phyloP scores from a whole-genome alignment of 345 rosid genomes.

The Atalantia buxifolia region DNA sequence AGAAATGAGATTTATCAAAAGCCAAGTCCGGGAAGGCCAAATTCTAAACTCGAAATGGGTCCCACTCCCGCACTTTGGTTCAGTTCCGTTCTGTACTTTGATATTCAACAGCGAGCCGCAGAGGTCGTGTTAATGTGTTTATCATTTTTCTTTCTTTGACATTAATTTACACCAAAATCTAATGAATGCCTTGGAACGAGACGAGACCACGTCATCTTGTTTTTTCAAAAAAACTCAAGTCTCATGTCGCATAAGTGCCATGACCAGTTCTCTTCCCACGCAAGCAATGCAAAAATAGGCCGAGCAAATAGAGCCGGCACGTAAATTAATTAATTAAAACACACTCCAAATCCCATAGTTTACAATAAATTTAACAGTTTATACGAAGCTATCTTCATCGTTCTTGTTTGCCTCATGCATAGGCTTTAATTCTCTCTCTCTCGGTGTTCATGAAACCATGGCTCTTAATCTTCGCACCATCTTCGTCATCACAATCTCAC shows the following conservation, averaged over 20 bases:
- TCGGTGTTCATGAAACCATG: conserved; percentile 7
- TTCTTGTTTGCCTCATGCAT: neutral
- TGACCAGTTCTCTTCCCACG: conserved; percentile 11
- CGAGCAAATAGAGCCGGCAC: conserved; percentile 17
- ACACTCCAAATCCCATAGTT: neutral
- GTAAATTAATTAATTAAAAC: neutral
- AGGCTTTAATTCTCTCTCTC: neutral
- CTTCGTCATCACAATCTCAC: neutral
- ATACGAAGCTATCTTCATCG: neutral
- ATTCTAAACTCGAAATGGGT: too few relatives aligned
- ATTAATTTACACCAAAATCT: too few relatives aligned
- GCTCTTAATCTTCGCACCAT: neutral
- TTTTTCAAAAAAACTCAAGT: too few relatives aligned
- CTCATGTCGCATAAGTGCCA: neutral
- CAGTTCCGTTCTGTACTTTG: too few relatives aligned
- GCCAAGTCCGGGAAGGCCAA: too few relatives aligned
- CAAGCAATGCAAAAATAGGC: conserved; percentile 10
- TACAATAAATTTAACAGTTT: neutral
- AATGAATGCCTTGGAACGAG: too few relatives aligned
- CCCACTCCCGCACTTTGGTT: too few relatives aligned
- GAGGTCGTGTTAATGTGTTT: too few relatives aligned
- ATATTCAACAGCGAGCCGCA: too few relatives aligned
- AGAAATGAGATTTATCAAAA: too few relatives aligned
- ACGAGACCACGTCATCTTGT: too few relatives aligned
- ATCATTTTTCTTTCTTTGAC: too few relatives aligned